Evolutionary conservation across 1,139 yeast species (phyloP).

Genomic region (Chernovozyma aurita): DNA sequence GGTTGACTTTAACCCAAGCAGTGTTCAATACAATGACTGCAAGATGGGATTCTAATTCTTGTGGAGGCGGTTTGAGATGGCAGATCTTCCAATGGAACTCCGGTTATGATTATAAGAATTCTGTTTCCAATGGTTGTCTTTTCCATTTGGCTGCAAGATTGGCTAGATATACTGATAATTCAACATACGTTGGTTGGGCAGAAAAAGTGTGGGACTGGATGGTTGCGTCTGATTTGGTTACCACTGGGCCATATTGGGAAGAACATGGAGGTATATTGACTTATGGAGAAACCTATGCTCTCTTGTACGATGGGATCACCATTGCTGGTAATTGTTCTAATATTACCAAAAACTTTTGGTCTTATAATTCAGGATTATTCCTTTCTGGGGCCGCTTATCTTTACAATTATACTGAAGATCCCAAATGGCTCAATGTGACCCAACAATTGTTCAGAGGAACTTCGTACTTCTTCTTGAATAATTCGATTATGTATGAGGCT

Average conservation of each 20-base stretch:
- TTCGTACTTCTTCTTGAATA: slow-evolving; percentile 51
- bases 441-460: slow-evolving; percentile 50
- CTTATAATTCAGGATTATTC: slow-evolving; percentile 82
- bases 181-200: slow-evolving; percentile 74
- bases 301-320: slow-evolving; percentile 75
- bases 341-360: slow-evolving; percentile 67
- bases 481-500: slow-evolving; percentile 62
- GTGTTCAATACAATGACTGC: slow-evolving; percentile 85
- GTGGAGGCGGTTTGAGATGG: slow-evolving; percentile 94
- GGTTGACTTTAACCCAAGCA: slow-evolving; percentile 76
- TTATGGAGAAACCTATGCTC: slow-evolving; percentile 12
- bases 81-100: slow-evolving; percentile 93
- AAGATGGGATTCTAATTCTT: slow-evolving; percentile 74
- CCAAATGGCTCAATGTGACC: slow-evolving; percentile 64
- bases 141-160: slow-evolving; percentile 86
- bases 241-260: slow-evolving; percentile 34
- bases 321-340: slow-evolving; percentile 59
- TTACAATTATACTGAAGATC: slow-evolving; percentile 68
- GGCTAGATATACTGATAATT: slow-evolving; percentile 75
- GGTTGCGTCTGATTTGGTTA: slow-evolving; percentile 54
- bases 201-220: slow-evolving; percentile 83
- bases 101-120: slow-evolving; percentile 88
- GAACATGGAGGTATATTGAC: slow-evolving; percentile 3
- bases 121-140: slow-evolving; percentile 86
- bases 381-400: slow-evolving; percentile 79